phyloP scores from a whole-genome alignment of 2,329 filamentous ascomycete species.

The Coniella lustricola region DNA sequence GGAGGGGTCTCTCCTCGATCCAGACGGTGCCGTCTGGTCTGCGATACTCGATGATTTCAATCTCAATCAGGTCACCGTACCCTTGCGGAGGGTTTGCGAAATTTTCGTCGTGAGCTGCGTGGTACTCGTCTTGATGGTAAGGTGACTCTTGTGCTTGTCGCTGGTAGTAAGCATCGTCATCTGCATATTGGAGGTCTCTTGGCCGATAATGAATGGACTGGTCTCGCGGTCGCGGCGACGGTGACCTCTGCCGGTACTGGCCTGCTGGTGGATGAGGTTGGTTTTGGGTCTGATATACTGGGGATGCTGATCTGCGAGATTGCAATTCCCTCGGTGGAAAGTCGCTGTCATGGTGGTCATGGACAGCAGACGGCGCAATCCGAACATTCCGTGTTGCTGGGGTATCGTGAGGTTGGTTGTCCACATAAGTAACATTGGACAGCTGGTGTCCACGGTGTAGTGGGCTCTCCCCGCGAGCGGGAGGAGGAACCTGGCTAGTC shows the following conservation, averaged over 20 bases:
- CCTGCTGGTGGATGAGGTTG: conserved; percentile 19
- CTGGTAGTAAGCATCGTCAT: conserved; percentile 24
- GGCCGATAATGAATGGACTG: conserved; percentile 23
- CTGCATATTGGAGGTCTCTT: conserved; percentile 19
- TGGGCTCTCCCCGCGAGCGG: neutral
- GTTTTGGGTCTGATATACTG: conserved; percentile 25
- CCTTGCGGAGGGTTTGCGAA: too few relatives aligned
- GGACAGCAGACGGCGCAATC: neutral
- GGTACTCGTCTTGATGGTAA: conserved; percentile 14
- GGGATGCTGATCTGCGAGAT: conserved; percentile 27
- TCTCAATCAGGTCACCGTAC: conserved; percentile 26
- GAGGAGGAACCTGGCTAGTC: neutral
- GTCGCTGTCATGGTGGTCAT: conserved; percentile 15
- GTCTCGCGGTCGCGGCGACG: conserved; percentile 17
- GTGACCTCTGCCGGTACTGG: conserved; percentile 26
- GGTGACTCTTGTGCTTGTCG: conserved; percentile 15
- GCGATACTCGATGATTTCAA: conserved; percentile 40
- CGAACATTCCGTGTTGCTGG: too few relatives aligned
- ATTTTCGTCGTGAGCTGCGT: conserved; percentile 2
- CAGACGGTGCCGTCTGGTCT: conserved; percentile 40
- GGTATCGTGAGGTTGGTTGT: too few relatives aligned
- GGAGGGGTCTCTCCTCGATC: conserved; percentile 33
- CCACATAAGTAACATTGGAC: conserved; percentile 13
- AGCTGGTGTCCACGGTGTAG: conserved; percentile 9
- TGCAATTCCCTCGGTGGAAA: conserved; percentile 15